A percentile compares a stretch with the other conserved stretches of the same genome.
These are phyloP conservation scores for Amanita fuliginea DNA, from an alignment of 768 basidiomycete genomes.

Conservation along the genomic window DNA sequence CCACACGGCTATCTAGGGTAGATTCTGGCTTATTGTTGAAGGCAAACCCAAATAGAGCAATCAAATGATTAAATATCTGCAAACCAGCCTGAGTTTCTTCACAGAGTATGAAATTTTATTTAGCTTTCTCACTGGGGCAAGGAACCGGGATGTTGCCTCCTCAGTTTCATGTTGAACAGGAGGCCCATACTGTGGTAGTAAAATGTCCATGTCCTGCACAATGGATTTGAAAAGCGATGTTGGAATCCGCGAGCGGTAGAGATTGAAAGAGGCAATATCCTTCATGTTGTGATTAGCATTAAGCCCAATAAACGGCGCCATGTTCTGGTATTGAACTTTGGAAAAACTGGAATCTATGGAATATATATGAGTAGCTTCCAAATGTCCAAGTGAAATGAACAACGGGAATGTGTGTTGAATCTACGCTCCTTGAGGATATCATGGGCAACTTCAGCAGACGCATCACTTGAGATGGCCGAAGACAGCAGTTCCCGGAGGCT, in stretches of 20 bases:
- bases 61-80: conserved; percentile 13
- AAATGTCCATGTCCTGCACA: conserved; percentile 13
- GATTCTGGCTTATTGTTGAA: conserved; percentile 14
- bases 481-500: no score
- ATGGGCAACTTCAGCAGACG: no score
- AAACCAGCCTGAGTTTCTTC: conserved; percentile 7
- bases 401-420: no score
- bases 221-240: conserved; percentile 13
- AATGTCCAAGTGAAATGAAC: no score
- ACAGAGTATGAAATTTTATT: conserved; percentile 6
- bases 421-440: no score
- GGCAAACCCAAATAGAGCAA: conserved; percentile 9
- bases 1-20: conserved; percentile 6
- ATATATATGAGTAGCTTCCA: no score
- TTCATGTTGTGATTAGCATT: conserved; percentile 7
- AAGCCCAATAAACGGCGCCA: conserved; percentile 13
- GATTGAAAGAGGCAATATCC: conserved; percentile 11
- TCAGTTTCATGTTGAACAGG: conserved; percentile 11
- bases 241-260: conserved; percentile 15
- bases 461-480: no score
- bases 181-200: conserved; percentile 13
- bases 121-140: conserved; percentile 12
- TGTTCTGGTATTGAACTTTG: conserved; percentile 4
- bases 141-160: conserved; percentile 14
- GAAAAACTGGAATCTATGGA: no score